Conservation (phyloP, 192 early-diverging fungal genomes). For the Coemansia sp. region DNA sequence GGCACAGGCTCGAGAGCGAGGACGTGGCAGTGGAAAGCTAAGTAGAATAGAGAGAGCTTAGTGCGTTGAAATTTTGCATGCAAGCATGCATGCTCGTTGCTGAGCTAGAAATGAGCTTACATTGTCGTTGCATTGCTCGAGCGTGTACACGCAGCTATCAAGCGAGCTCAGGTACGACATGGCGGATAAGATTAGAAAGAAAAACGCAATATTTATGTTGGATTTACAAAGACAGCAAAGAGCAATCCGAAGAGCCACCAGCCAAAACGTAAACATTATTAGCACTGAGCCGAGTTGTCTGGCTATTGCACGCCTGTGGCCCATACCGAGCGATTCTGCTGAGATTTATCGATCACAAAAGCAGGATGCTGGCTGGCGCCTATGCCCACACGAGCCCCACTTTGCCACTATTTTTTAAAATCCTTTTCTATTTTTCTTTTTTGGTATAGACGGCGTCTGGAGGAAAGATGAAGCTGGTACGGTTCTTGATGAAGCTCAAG, state of each 20-base stretch:
- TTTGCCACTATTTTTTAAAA: not conserved
- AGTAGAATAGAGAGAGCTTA: conserved; percentile 1
- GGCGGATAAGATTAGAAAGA: not conserved
- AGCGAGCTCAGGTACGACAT: conserved; percentile 49
- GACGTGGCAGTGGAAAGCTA: conserved; percentile 32
- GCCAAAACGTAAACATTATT: not conserved
- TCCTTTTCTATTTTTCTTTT: conserved; percentile 5
- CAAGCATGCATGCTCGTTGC: not conserved
- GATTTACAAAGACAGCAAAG: not conserved
- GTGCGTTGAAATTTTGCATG: not conserved
- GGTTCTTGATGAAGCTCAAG: conserved; percentile 97
- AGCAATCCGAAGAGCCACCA: not conserved
- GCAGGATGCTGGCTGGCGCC: not conserved
- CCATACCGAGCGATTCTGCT: not conserved
- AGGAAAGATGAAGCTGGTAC: conserved; percentile 47
- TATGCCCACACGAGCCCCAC: not conserved
- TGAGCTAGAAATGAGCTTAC: conserved; percentile 1
- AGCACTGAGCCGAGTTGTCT: not conserved
- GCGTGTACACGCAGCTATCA: conserved; percentile 33
- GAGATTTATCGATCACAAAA: not conserved
- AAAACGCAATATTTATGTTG: not conserved
- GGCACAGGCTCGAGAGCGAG: conserved; percentile 31
- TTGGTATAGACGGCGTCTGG: not conserved
- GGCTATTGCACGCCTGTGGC: not conserved
- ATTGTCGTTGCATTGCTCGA: conserved; percentile 24